phyloP scores from a whole-genome alignment of 1,284 basidiomycete genomes.

The Melampsora larici-populina region DNA sequence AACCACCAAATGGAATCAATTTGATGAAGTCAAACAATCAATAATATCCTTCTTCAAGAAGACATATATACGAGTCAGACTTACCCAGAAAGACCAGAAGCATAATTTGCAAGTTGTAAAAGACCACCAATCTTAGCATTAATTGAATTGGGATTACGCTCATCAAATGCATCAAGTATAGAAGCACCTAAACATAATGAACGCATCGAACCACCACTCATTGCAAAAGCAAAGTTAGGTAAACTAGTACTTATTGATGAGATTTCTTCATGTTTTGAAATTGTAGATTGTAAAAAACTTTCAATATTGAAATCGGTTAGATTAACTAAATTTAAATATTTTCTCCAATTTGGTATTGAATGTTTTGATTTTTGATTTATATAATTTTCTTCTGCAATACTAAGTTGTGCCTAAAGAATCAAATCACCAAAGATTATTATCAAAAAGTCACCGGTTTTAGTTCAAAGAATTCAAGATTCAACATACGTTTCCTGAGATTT shows the following conservation, averaged over 20 bases:
- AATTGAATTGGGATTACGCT: constrained; percentile 20
- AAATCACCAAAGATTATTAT: neutral
- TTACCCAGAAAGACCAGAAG: constrained; percentile 32
- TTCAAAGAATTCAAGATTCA: neutral
- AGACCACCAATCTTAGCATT: constrained; percentile 12
- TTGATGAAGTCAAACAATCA: no score
- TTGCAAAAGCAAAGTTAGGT: constrained; percentile 31
- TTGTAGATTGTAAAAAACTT: constrained; percentile 13
- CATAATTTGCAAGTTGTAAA: constrained; percentile 38
- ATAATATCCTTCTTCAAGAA: no score
- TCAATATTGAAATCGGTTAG: constrained; percentile 28
- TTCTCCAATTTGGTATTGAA: constrained; percentile 23
- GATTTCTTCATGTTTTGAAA: neutral
- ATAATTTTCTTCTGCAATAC: constrained; percentile 11
- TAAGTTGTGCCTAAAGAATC: neutral
- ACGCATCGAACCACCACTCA: constrained; percentile 27
- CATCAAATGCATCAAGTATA: constrained; percentile 38
- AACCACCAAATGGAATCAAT: neutral
- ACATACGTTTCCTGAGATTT: constrained; percentile 3
- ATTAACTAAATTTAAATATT: constrained; percentile 20
- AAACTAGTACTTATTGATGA: constrained; percentile 16
- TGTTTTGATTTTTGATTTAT: constrained; percentile 13
- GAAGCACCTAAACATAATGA: constrained; percentile 21
- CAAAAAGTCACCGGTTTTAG: neutral
- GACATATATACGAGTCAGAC: neutral